These are phyloP conservation scores for Dactylellina parvicollis DNA, from an alignment of 2,329 filamentous ascomycete species.

Conservation along the genomic window DNA sequence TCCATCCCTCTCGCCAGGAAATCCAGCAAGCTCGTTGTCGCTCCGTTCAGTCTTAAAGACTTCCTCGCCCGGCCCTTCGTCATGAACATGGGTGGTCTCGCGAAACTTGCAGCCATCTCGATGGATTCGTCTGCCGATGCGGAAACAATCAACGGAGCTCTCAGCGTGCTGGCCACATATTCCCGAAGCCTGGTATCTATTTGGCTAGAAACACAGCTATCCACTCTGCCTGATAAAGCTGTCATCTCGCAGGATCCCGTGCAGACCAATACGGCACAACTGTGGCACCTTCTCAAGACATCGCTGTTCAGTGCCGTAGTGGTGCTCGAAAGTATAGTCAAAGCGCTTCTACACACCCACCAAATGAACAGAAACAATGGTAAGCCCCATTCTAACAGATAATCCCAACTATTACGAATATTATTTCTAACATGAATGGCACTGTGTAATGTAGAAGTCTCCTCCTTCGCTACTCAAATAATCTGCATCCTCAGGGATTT, in stretches of 20 bases:
- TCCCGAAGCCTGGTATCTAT: slow-evolving; percentile 42
- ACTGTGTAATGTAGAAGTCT: slow-evolving; percentile 65
- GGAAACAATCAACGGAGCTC: slow-evolving; percentile 59
- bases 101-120: slow-evolving; percentile 72
- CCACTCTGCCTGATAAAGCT: slow-evolving; percentile 32
- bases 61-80: slow-evolving; percentile 68
- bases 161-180: slow-evolving; percentile 40
- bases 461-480: slow-evolving; percentile 74
- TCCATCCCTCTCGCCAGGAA: slow-evolving; percentile 70
- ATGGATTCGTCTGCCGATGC: slow-evolving; percentile 64
- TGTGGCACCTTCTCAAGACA: slow-evolving; percentile 80
- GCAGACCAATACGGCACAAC: slow-evolving; percentile 39
- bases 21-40: slow-evolving; percentile 70
- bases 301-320: slow-evolving; percentile 79
- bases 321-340: slow-evolving; percentile 77
- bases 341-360: slow-evolving; percentile 69
- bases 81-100: slow-evolving; percentile 73
- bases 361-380: slow-evolving; percentile 62
- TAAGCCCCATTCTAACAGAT: background rate
- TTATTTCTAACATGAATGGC: background rate
- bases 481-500: slow-evolving; percentile 79
- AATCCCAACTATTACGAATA: background rate
- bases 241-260: slow-evolving; percentile 28
- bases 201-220: slow-evolving; percentile 34
- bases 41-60: slow-evolving; percentile 41